A percentile compares a stretch with the other conserved stretches of the same genome.
Evolutionary conservation across 257 asterid species (phyloP).

Genomic region (Jacaranda mimosifolia): DNA sequence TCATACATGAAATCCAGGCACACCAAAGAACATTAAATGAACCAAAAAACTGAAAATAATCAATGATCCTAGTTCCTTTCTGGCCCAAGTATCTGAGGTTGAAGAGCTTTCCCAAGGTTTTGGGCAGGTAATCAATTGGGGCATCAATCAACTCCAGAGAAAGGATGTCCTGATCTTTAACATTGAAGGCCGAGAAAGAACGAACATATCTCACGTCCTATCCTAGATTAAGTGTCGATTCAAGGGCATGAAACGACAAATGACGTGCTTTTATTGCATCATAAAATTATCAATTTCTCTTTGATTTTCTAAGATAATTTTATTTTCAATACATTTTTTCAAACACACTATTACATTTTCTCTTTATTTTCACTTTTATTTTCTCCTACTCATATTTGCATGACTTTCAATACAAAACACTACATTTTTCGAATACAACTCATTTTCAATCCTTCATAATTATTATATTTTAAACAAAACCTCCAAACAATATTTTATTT

Average conservation of each 20-base stretch:
- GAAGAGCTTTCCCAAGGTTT: slow-evolving; percentile 35
- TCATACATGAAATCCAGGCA: too few relatives aligned
- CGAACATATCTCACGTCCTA: slow-evolving; percentile 21
- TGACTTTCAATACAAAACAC: too few relatives aligned
- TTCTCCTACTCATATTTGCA: too few relatives aligned
- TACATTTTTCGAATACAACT: too few relatives aligned
- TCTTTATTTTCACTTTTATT: too few relatives aligned
- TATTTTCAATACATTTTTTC: slow-evolving; percentile 36
- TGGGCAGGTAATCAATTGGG: slow-evolving; percentile 26
- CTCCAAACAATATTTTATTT: too few relatives aligned
- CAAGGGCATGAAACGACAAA: slow-evolving; percentile 30
- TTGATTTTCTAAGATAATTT: too few relatives aligned
- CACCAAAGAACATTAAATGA: too few relatives aligned
- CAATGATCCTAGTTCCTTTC: slow-evolving; percentile 29
- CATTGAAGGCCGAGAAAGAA: slow-evolving; percentile 30
- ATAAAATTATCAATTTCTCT: too few relatives aligned
- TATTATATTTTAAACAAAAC: too few relatives aligned
- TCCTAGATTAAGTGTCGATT: background rate
- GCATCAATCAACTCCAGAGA: slow-evolving; percentile 26
- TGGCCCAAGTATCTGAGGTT: slow-evolving; percentile 36
- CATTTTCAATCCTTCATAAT: too few relatives aligned
- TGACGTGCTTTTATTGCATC: slow-evolving; percentile 33
- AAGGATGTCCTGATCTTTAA: background rate
- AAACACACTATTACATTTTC: slow-evolving; percentile 36
- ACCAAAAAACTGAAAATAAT: slow-evolving; percentile 38